Percentiles rank a stretch among this genome's conserved stretches.
phyloP scores from a whole-genome alignment of 495 filamentous ascomycete genomes.

The Xanthoparmelia taractica region DNA sequence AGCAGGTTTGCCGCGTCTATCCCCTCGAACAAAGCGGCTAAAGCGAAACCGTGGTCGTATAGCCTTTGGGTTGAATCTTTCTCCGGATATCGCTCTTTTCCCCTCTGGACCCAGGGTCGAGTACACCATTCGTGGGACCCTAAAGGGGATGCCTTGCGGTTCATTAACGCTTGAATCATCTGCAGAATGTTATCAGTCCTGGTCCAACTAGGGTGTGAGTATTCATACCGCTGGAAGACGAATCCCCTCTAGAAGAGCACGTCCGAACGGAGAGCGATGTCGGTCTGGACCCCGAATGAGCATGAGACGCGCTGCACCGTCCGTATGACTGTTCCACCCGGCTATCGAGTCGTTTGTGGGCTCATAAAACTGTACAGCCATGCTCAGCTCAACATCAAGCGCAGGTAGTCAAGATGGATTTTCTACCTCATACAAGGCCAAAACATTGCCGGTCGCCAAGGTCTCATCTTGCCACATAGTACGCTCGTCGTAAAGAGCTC shows the following conservation, averaged over 20 bases:
- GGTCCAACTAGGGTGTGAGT: too few species aligned
- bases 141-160: background rate
- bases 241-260: background rate
- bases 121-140: background rate
- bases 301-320: background rate
- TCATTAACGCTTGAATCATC: background rate
- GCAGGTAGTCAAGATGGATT: background rate
- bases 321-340: background rate
- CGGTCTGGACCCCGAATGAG: background rate
- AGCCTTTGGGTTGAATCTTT: background rate
- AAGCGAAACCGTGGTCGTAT: constrained; percentile 1
- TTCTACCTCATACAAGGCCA: background rate
- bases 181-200: background rate
- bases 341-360: constrained; percentile 4
- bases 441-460: background rate
- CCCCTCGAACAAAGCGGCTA: background rate
- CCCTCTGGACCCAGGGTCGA: background rate
- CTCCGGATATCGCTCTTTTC: background rate
- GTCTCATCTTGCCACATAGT: constrained; percentile 3
- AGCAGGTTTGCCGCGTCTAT: background rate
- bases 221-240: background rate
- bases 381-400: background rate
- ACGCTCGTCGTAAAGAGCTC: background rate
- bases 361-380: background rate
- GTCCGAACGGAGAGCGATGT: background rate